Evolutionary conservation across 2,329 filamentous ascomycete genomes (phyloP).

Genomic region (Aspergillus latus): DNA sequence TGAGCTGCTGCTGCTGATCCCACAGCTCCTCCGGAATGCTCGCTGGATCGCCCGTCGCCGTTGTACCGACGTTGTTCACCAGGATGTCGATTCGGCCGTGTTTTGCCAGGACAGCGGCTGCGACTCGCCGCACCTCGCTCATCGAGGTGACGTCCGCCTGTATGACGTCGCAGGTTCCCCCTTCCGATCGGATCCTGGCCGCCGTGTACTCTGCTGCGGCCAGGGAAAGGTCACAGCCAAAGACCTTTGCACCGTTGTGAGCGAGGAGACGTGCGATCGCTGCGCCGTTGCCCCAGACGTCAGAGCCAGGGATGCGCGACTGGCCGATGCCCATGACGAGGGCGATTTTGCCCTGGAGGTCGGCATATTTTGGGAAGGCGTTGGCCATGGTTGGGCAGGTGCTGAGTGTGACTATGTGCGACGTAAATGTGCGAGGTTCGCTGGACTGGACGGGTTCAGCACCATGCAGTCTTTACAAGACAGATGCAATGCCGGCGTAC

Average conservation of each 20-base stretch:
- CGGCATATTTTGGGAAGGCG: conserved; percentile 3
- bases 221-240: conserved; percentile 53
- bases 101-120: conserved; percentile 53
- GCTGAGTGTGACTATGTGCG: too few species aligned
- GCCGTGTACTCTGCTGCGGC: neutral
- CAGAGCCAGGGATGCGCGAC: conserved; percentile 31
- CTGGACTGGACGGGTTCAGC: too few species aligned
- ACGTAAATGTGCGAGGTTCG: too few species aligned
- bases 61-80: conserved; percentile 61
- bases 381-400: neutral
- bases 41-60: conserved; percentile 54
- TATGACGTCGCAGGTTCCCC: conserved; percentile 43
- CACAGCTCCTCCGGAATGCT: conserved; percentile 51
- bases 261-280: conserved; percentile 52
- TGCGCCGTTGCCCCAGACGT: conserved; percentile 53
- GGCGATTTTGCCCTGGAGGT: conserved; percentile 21
- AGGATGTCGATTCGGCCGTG: conserved; percentile 61
- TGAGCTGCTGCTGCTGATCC: conserved; percentile 56
- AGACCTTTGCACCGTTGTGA: conserved; percentile 50
- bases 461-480: too few species aligned
- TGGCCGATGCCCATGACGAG: conserved; percentile 35
- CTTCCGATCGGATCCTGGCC: conserved; percentile 21
- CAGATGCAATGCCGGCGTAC: too few species aligned
- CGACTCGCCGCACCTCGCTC: conserved; percentile 51
- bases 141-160: conserved; percentile 55